Evolutionary conservation across 345 rosid species (phyloP).

Genomic region (Heritiera littoralis): DNA sequence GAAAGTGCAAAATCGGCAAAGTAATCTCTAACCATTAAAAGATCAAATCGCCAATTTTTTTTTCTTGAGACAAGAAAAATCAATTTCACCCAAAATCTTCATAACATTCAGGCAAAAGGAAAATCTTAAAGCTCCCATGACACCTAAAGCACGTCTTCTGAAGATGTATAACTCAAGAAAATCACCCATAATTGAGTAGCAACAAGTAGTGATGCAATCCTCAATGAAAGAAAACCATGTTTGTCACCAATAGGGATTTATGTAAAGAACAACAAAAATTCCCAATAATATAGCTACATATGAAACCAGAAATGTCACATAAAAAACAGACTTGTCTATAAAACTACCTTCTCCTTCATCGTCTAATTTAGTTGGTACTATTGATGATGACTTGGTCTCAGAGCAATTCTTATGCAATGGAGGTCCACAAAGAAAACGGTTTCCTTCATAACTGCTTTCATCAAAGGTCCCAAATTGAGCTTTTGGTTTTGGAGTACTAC

Average conservation of each 20-base stretch:
- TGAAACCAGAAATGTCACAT: neutral
- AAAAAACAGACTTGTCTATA: neutral
- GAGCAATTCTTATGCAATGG: neutral
- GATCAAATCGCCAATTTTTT: no score
- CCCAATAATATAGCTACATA: neutral
- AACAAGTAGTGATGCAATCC: neutral
- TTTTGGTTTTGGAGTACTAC: neutral
- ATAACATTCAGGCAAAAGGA: neutral
- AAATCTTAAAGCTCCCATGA: neutral
- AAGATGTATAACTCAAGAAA: neutral
- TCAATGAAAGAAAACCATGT: neutral
- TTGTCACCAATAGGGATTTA: neutral
- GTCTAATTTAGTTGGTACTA: neutral
- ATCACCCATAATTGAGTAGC: neutral
- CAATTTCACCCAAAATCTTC: neutral
- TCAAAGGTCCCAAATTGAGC: conserved; percentile 21
- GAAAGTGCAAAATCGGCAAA: no score
- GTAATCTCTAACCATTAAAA: no score
- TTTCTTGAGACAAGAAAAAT: no score
- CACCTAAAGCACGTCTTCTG: neutral
- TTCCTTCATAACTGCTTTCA: conserved; percentile 15
- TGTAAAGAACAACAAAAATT: neutral
- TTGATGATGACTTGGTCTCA: neutral
- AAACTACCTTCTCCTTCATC: neutral
- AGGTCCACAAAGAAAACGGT: conserved; percentile 4